Evolutionary conservation across 2,329 filamentous ascomycete species (phyloP).

Genomic region (Biscogniauxia marginata): DNA sequence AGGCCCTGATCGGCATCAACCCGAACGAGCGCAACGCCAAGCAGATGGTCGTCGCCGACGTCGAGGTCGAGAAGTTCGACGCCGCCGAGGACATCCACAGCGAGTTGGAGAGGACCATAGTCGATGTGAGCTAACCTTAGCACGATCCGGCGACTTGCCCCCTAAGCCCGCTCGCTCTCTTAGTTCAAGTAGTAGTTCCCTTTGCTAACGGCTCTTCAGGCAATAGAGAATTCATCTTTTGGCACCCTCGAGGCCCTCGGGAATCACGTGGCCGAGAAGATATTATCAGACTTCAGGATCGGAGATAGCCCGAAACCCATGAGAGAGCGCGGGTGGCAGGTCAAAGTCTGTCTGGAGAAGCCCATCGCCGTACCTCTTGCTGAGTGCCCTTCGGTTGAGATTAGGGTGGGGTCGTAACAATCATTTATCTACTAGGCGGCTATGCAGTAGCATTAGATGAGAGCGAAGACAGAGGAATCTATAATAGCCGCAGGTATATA

Average conservation of each 20-base stretch:
- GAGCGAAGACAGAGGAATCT: neutral
- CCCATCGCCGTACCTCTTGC: slow-evolving; percentile 72
- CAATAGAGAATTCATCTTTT: slow-evolving; percentile 55
- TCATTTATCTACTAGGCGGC: neutral
- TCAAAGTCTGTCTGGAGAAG: slow-evolving; percentile 67
- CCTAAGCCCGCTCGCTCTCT: too few relatives aligned
- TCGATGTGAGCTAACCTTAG: slow-evolving; percentile 59
- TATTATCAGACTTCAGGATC: slow-evolving; percentile 44
- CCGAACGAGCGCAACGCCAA: slow-evolving; percentile 64
- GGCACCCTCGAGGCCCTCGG: slow-evolving; percentile 64
- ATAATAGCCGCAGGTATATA: neutral
- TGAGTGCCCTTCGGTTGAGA: slow-evolving; percentile 68
- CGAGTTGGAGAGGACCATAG: slow-evolving; percentile 57
- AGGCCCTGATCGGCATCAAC: slow-evolving; percentile 72
- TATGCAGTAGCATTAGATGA: neutral
- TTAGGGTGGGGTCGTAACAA: slow-evolving; percentile 37
- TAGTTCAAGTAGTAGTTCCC: too few relatives aligned
- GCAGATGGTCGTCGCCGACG: slow-evolving; percentile 63
- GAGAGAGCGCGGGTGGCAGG: slow-evolving; percentile 44
- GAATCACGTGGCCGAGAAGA: slow-evolving; percentile 43
- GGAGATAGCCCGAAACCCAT: slow-evolving; percentile 34
- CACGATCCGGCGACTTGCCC: neutral
- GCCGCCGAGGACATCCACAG: slow-evolving; percentile 49
- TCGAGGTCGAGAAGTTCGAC: slow-evolving; percentile 58
- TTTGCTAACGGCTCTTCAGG: slow-evolving; percentile 35